Conservation (phyloP, 106 monocot species). For the Dendrobium chrysotoxum region DNA sequence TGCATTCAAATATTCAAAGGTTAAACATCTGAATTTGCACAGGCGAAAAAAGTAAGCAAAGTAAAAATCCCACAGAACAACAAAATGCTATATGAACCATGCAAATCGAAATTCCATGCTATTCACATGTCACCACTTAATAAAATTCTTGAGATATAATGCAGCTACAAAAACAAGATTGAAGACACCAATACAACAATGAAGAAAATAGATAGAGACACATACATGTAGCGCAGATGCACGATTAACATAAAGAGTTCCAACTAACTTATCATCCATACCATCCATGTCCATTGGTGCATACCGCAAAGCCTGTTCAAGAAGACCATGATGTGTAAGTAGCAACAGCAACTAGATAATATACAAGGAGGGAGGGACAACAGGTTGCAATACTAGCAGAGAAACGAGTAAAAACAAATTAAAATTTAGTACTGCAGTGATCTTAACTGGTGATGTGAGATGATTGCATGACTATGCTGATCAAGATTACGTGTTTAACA, state of each 20-base stretch:
- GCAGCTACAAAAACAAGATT: neutral
- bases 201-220: neutral
- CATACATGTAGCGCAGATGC: constrained; percentile 6
- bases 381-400: neutral
- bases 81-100: neutral
- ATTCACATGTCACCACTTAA: neutral
- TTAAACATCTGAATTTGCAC: neutral
- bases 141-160: neutral
- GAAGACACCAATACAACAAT: neutral
- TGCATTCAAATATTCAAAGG: neutral
- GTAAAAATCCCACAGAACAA: neutral
- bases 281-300: neutral
- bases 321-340: neutral
- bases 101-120: neutral
- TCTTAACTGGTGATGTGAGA: neutral
- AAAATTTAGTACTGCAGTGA: neutral
- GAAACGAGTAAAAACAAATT: neutral
- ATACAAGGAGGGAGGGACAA: neutral
- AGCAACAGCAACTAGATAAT: neutral
- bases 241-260: constrained; percentile 2
- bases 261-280: constrained; percentile 4
- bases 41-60: neutral
- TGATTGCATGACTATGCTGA: neutral
- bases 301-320: constrained; percentile 1
- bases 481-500: neutral